Conservation (phyloP, 768 basidiomycete genomes). For the Podaxis mareebaensis region DNA sequence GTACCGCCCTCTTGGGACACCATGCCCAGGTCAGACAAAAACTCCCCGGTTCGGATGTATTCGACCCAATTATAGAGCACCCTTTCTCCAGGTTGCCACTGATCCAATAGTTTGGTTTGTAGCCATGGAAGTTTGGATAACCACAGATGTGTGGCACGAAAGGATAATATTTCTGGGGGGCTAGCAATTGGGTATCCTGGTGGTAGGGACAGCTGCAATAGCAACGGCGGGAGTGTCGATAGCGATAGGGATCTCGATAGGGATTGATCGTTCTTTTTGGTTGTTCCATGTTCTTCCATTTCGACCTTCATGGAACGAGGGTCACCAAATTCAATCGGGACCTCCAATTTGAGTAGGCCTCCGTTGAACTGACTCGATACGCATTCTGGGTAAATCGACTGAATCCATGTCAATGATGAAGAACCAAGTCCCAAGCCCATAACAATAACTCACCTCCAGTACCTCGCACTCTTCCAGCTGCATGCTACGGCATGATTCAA, state of each 20-base stretch:
- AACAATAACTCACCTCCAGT: constrained; percentile 45
- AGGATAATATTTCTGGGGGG: constrained; percentile 55
- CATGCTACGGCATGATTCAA: constrained; percentile 32
- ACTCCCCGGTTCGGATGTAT: constrained; percentile 66
- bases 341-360: constrained; percentile 53
- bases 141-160: constrained; percentile 64
- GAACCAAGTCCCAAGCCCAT: background rate
- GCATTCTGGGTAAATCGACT: constrained; percentile 84
- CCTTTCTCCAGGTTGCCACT: constrained; percentile 64
- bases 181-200: constrained; percentile 51
- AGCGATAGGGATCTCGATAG: constrained; percentile 33
- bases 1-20: constrained; percentile 27
- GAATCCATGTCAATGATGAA: background rate
- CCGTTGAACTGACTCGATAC: constrained; percentile 43
- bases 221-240: constrained; percentile 62
- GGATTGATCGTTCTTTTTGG: constrained; percentile 6
- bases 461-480: constrained; percentile 65
- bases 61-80: constrained; percentile 75
- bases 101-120: constrained; percentile 40
- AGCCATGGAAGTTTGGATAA: constrained; percentile 42
- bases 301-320: constrained; percentile 41
- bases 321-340: constrained; percentile 61
- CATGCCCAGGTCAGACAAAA: constrained; percentile 50
- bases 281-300: constrained; percentile 21
- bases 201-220: constrained; percentile 55